Conservation (phyloP, 495 filamentous ascomycete species). For the Delitschia confertaspora region DNA sequence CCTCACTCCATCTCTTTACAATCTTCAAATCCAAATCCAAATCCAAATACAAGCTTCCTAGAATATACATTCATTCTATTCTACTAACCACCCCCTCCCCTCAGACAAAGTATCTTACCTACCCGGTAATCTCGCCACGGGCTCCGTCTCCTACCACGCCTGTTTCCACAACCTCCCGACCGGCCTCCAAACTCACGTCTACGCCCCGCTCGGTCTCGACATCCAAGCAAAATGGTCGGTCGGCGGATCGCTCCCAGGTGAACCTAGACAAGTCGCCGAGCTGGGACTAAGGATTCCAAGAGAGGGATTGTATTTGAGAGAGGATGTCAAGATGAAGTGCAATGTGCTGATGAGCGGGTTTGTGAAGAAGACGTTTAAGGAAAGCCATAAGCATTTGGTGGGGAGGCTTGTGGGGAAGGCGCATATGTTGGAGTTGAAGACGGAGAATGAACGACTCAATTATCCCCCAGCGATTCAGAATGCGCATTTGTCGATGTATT, state of each 20-base stretch:
- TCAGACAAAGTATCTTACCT: conserved; percentile 63
- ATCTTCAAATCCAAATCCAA: too few species aligned
- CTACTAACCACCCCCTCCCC: background rate
- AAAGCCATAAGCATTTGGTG: conserved; percentile 57
- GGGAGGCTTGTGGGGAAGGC: conserved; percentile 56
- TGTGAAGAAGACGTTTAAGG: conserved; percentile 67
- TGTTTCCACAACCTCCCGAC: conserved; percentile 61
- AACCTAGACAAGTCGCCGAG: conserved; percentile 50
- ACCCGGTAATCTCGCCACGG: conserved; percentile 52
- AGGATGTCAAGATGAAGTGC: conserved; percentile 70
- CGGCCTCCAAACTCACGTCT: conserved; percentile 66
- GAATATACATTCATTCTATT: conserved; percentile 38
- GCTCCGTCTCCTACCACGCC: conserved; percentile 63
- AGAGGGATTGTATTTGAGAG: conserved; percentile 61
- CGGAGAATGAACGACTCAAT: conserved; percentile 18
- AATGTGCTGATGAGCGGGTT: conserved; percentile 63
- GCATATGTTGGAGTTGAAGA: conserved; percentile 20
- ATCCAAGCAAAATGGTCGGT: conserved; percentile 61
- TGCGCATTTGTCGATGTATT: too few species aligned
- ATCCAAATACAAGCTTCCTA: background rate
- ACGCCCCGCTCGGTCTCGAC: conserved; percentile 59
- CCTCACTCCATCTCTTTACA: too few species aligned
- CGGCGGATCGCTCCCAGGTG: conserved; percentile 55
- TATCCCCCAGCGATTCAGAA: too few species aligned
- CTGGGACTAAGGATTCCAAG: conserved; percentile 51